Percentiles rank a stretch among this genome's conserved stretches.
Conservation (phyloP, 495 filamentous ascomycete genomes). For the Hypoxylon perforatum region DNA sequence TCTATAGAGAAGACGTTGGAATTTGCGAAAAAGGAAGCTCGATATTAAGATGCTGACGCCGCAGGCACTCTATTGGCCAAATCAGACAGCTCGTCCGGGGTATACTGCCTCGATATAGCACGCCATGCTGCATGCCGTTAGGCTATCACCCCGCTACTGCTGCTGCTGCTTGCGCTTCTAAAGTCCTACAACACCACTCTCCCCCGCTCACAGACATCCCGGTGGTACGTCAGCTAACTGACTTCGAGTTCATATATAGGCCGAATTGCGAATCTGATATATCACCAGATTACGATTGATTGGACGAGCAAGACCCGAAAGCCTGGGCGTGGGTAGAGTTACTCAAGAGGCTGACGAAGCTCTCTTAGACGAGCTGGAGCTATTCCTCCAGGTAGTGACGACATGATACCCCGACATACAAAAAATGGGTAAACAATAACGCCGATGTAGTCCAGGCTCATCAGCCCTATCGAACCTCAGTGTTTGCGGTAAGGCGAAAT, state of each 20-base stretch:
- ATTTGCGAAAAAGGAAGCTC: too few relatives aligned
- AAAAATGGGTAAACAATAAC: neutral
- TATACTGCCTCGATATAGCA: slow-evolving; percentile 3
- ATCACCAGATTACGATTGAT: slow-evolving; percentile 21
- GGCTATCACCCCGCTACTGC: slow-evolving; percentile 20
- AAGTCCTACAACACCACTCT: slow-evolving; percentile 19
- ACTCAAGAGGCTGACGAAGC: slow-evolving; percentile 12
- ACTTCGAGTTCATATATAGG: slow-evolving; percentile 4
- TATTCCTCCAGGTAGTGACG: slow-evolving; percentile 17
- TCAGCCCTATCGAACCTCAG: slow-evolving; percentile 19
- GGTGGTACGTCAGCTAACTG: slow-evolving; percentile 29
- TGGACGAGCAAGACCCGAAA: slow-evolving; percentile 22
- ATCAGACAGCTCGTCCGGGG: neutral
- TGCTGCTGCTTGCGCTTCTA: neutral
- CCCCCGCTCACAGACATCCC: slow-evolving; percentile 18
- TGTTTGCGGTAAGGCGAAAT: neutral
- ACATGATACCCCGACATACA: neutral
- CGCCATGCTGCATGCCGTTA: slow-evolving; percentile 8
- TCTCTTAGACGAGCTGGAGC: neutral
- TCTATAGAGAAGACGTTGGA: slow-evolving; percentile 16
- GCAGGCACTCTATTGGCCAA: slow-evolving; percentile 17
- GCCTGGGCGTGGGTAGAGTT: slow-evolving; percentile 6
- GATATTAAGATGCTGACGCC: slow-evolving; percentile 2
- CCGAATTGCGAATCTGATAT: slow-evolving; percentile 25
- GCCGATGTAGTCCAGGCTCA: slow-evolving; percentile 10